phyloP scores from a whole-genome alignment of 805 yeast genomes.

The Metschnikowia corniflorae region DNA sequence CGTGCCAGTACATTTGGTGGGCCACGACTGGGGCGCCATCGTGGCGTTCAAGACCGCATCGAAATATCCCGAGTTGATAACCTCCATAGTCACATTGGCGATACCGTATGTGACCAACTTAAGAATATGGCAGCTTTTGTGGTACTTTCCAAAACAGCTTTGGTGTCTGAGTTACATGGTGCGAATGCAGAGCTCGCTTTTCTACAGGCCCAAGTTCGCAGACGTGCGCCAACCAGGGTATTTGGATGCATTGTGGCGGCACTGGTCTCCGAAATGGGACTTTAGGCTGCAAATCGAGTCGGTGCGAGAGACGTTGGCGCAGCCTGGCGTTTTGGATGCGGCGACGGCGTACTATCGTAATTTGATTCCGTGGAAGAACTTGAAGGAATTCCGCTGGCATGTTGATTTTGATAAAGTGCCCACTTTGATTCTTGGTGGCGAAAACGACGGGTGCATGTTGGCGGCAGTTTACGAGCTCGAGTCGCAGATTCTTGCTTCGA shows the following conservation, averaged over 20 bases:
- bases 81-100: constrained; percentile 35
- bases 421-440: constrained; percentile 34
- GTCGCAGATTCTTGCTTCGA: constrained; percentile 16
- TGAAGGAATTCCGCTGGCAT: constrained; percentile 20
- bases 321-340: constrained; percentile 27
- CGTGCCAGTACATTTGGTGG: constrained; percentile 35
- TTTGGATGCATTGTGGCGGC: constrained; percentile 31
- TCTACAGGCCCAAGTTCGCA: constrained; percentile 20
- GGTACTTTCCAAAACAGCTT: constrained; percentile 33
- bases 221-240: constrained; percentile 23
- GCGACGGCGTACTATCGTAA: constrained; percentile 40
- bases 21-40: constrained; percentile 46
- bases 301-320: constrained; percentile 27
- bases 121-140: constrained; percentile 25
- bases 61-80: constrained; percentile 31
- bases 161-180: constrained; percentile 34
- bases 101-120: constrained; percentile 35
- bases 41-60: constrained; percentile 33
- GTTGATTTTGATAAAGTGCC: constrained; percentile 37
- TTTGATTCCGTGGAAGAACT: constrained; percentile 15
- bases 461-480: constrained; percentile 26
- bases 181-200: constrained; percentile 30
- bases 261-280: constrained; percentile 41
- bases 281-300: constrained; percentile 25
- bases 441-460: constrained; percentile 40